These are phyloP conservation scores for Wallacemonas rigidus DNA, from an alignment of 208 protist species.

Conservation along the genomic window DNA sequence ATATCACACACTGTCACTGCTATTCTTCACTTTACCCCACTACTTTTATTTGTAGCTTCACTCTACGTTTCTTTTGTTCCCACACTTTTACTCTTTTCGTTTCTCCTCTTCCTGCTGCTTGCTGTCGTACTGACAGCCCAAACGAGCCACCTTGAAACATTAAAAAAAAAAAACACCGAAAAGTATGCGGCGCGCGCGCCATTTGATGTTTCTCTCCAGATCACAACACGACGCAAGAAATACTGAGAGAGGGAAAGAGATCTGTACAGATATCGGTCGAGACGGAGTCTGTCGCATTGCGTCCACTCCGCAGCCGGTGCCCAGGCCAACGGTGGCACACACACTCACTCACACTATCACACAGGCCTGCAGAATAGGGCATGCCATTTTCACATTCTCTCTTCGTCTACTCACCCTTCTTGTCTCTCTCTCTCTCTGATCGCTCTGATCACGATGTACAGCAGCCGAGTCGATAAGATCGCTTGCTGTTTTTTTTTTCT, in stretches of 20 bases:
- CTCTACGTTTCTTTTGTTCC: constrained; percentile 19
- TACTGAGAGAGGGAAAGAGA: too few species aligned
- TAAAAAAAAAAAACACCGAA: not conserved
- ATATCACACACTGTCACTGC: not conserved
- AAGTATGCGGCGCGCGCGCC: too few species aligned
- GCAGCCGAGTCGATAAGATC: too few species aligned
- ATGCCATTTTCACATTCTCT: not conserved
- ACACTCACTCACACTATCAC: too few species aligned
- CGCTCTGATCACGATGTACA: too few species aligned
- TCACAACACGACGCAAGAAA: too few species aligned
- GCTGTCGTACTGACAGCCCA: constrained; percentile 10
- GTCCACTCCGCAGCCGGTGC: too few species aligned
- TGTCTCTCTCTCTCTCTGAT: not conserved
- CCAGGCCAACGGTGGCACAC: too few species aligned
- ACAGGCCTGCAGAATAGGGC: too few species aligned
- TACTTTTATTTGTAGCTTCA: constrained; percentile 19
- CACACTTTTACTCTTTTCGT: constrained; percentile 6
- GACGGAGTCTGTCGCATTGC: too few species aligned
- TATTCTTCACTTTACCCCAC: constrained; percentile 22
- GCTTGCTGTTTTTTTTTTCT: constrained; percentile 1
- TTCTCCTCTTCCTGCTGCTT: constrained; percentile 15
- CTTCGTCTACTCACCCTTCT: constrained; percentile 2
- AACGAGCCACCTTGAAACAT: not conserved
- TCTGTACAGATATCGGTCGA: too few species aligned
- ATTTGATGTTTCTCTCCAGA: too few species aligned